These are phyloP conservation scores for Cryptomeria japonica DNA, from an alignment of 75 land plant genomes.

Conservation along the genomic window DNA sequence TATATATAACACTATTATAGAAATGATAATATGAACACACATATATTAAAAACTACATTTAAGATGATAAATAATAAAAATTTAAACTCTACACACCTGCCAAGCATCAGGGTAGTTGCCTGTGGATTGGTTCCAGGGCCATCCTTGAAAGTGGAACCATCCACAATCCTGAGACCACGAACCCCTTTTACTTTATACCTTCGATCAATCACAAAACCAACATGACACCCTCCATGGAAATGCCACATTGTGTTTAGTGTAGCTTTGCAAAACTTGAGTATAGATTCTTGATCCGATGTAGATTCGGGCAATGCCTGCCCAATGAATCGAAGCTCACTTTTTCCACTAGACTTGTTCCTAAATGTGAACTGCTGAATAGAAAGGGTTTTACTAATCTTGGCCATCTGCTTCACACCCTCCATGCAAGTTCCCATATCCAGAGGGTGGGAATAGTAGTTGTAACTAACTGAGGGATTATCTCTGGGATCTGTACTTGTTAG, in stretches of 20 bases:
- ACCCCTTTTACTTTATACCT: slow-evolving; percentile 54
- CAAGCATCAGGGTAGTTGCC: slow-evolving; percentile 82
- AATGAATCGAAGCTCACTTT: not conserved
- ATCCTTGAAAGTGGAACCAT: slow-evolving; percentile 56
- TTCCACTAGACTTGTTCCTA: slow-evolving; percentile 15
- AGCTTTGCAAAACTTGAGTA: slow-evolving; percentile 59
- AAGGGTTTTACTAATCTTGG: slow-evolving; percentile 39
- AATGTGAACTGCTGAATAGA: slow-evolving; percentile 37
- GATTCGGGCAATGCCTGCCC: slow-evolving; percentile 28
- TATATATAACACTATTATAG: too few relatives aligned
- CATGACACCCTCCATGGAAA: slow-evolving; percentile 69
- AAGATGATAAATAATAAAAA: not conserved
- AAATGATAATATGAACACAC: too few relatives aligned
- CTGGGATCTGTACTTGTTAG: slow-evolving; percentile 51
- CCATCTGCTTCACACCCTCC: slow-evolving; percentile 44
- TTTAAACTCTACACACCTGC: slow-evolving; percentile 29
- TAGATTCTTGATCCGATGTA: slow-evolving; percentile 15
- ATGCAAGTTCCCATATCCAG: slow-evolving; percentile 63
- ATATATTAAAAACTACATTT: too few relatives aligned
- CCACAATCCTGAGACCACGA: slow-evolving; percentile 50
- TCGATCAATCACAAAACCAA: slow-evolving; percentile 41
- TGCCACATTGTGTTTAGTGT: slow-evolving; percentile 68
- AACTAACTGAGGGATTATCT: slow-evolving; percentile 76
- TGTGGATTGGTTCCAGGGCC: slow-evolving; percentile 80
- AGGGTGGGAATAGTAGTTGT: slow-evolving; percentile 84